A percentile compares a stretch with the other conserved stretches of the same genome.
These are phyloP conservation scores for Symbiodinium pilosum DNA, from an alignment of 73 alveolate species.

Conservation along the genomic window DNA sequence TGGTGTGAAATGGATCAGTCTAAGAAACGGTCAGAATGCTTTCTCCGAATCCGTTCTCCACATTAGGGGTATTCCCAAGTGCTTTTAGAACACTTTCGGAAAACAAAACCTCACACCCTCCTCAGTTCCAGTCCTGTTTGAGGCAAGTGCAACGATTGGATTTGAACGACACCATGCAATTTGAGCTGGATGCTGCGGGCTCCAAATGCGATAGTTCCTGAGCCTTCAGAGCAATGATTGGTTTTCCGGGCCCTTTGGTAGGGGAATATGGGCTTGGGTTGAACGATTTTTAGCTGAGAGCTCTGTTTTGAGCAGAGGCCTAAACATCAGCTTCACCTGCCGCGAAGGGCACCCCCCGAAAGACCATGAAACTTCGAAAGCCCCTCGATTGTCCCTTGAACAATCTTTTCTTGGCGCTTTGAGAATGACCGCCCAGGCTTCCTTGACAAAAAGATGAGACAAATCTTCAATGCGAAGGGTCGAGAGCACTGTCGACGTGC, in stretches of 20 bases:
- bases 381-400: no score
- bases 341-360: background rate
- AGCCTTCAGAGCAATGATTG: background rate
- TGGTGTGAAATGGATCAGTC: no score
- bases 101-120: no score
- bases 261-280: background rate
- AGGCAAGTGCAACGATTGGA: no score
- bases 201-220: background rate
- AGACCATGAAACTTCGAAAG: no score
- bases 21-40: no score
- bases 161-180: background rate
- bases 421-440: background rate
- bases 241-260: background rate
- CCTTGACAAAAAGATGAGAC: background rate
- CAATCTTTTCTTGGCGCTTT: background rate
- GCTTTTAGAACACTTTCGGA: no score
- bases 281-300: no score
- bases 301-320: background rate
- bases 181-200: background rate
- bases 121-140: no score
- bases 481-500: background rate
- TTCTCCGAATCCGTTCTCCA: no score
- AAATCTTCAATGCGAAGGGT: background rate
- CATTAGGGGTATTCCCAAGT: no score
- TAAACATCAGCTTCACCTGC: no score